Base-by-base conservation (phyloP, 768 basidiomycete species). In the Agrocybe pediades region DNA sequence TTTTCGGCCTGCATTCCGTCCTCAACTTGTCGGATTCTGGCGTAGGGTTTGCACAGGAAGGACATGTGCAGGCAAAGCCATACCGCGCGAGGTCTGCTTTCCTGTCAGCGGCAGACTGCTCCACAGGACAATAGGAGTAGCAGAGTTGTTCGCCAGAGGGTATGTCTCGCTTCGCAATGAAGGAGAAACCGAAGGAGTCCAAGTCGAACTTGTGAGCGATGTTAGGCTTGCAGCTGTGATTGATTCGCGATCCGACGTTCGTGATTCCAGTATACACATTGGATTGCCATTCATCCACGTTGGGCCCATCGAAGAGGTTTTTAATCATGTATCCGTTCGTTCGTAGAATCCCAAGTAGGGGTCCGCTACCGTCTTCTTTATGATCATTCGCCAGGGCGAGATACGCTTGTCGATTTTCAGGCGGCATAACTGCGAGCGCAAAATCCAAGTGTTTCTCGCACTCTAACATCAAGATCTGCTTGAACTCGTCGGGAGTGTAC, bases 201-300 rank as follows among this genome's bases (percentile, higher is more conserved):
- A 66, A 29, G 40, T 71, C 66, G 47, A 73, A 72, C 20, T 58
- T 11, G 19, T 55, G 54, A 2, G 53, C 54, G 0, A 65, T 61
- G 40, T 71, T 72, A 21, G 71, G 64, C 16, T 65, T 60, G 52
- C 73, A 71, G 46, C 72, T 73, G 43, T 75, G 74, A 42, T 74
- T 76, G 40, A 74, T 63, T 15, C 73, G 68, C 47, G 55, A 54
- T 3, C 49, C 53, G 5, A 62, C 11, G 16, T 55, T 50, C 13
- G 49, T 49, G 16, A 60, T 74, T 70, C 56, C 60, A 2, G 57
- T 23, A 9, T 65, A 56, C 16, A 66, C 27, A 0, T 23, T 24
- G 24, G 49, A 50, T 50, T 70, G 68, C 55, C 60, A 61, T 29
- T 68, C 9, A 23, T 46, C 25, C 36, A 53, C 9, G 23, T 23